Evolutionary conservation across 306 rosid genomes (phyloP).

Genomic region (Macrotyloma uniflorum): DNA sequence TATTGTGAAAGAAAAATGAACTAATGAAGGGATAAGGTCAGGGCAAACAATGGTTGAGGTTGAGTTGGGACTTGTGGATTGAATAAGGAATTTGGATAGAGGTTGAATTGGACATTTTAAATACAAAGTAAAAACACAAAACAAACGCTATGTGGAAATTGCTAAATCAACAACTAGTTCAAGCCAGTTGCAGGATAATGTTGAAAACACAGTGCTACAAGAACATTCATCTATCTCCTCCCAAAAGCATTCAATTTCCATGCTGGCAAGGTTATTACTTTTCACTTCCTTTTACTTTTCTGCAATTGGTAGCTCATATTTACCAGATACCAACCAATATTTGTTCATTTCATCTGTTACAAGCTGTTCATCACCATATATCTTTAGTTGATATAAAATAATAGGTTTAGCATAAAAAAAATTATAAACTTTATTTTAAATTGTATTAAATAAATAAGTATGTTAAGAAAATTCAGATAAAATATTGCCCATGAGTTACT

Average conservation of each 20-base stretch:
- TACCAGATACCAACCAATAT: slow-evolving; percentile 6
- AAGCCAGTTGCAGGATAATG: slow-evolving; percentile 37
- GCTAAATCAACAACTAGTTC: slow-evolving; percentile 47
- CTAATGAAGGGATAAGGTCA: not conserved
- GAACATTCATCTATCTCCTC: slow-evolving; percentile 45
- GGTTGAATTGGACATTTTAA: not conserved
- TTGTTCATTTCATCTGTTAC: slow-evolving; percentile 11
- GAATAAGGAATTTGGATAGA: too few relatives aligned
- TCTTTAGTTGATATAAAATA: slow-evolving; percentile 22
- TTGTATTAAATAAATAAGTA: too few relatives aligned
- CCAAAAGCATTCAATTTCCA: slow-evolving; percentile 62
- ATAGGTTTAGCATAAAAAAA: too few relatives aligned
- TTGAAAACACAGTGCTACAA: slow-evolving; percentile 36
- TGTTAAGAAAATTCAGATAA: too few relatives aligned
- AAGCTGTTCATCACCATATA: not conserved
- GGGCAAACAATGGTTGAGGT: not conserved
- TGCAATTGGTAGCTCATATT: slow-evolving; percentile 11
- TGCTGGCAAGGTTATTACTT: slow-evolving; percentile 64
- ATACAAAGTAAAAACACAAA: too few relatives aligned
- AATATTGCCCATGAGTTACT: too few relatives aligned
- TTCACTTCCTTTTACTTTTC: slow-evolving; percentile 17
- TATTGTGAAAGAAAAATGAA: not conserved
- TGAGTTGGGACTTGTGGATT: not conserved
- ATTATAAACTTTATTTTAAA: too few relatives aligned
- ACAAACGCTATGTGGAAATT: slow-evolving; percentile 47